Evolutionary conservation across 2,329 filamentous ascomycete species (phyloP).

Genomic region (Pseudofabraea citricarpa): DNA sequence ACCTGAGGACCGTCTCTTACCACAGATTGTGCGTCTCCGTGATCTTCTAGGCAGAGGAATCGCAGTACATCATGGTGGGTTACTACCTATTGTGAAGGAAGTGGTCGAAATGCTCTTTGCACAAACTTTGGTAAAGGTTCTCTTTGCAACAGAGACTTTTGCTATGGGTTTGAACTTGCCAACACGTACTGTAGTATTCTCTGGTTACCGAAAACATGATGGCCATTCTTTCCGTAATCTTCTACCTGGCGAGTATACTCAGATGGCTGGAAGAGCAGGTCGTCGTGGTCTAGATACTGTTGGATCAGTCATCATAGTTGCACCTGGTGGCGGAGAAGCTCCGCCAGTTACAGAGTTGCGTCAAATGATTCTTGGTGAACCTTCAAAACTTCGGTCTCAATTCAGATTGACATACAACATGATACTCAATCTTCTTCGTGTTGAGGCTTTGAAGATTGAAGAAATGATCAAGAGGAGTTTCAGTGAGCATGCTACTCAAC

Average conservation of each 20-base stretch:
- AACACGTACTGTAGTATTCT: slow-evolving; percentile 95
- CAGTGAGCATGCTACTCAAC: slow-evolving; percentile 95
- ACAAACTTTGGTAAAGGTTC: slow-evolving; percentile 88
- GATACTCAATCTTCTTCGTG: slow-evolving; percentile 92
- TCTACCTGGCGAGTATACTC: slow-evolving; percentile 92
- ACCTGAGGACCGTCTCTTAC: slow-evolving; percentile 82
- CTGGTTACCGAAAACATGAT: slow-evolving; percentile 93
- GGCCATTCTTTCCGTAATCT: slow-evolving; percentile 88
- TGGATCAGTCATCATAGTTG: slow-evolving; percentile 90
- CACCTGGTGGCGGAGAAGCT: slow-evolving; percentile 75
- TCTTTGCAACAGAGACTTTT: slow-evolving; percentile 97
- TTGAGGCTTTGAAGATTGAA: slow-evolving; percentile 96
- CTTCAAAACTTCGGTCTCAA: slow-evolving; percentile 90
- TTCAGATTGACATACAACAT: slow-evolving; percentile 99
- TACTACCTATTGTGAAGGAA: slow-evolving; percentile 95
- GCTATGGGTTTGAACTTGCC: slow-evolving; percentile 97
- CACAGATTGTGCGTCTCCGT: slow-evolving; percentile 83
- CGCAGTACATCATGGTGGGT: slow-evolving; percentile 91
- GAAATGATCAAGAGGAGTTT: slow-evolving; percentile 99
- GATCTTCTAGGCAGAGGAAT: slow-evolving; percentile 85
- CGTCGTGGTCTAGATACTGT: slow-evolving; percentile 89
- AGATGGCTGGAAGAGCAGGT: slow-evolving; percentile 95
- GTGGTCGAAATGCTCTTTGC: slow-evolving; percentile 96
- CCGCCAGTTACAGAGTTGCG: slow-evolving; percentile 78
- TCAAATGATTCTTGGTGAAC: slow-evolving; percentile 93